Conservation (phyloP, 2,329 filamentous ascomycete genomes). For the Penicillium palitans region DNA sequence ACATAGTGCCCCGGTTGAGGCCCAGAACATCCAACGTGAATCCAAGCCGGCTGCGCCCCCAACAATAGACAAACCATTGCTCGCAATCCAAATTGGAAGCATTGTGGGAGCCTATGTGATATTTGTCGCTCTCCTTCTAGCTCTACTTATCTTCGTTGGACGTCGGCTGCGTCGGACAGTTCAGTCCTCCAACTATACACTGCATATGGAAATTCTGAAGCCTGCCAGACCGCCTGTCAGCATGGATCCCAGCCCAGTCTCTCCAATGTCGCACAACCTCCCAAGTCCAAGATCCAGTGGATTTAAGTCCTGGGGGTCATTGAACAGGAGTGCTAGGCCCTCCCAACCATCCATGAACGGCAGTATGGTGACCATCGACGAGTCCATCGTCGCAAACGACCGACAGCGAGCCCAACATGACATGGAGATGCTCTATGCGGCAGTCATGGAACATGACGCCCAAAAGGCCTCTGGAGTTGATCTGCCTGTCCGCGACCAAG, state of each 20-base stretch:
- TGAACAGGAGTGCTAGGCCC: conserved; percentile 28
- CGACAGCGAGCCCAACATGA: conserved; percentile 74
- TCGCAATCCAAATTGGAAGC: conserved; percentile 80
- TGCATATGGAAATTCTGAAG: conserved; percentile 61
- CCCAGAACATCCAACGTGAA: conserved; percentile 52
- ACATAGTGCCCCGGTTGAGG: conserved; percentile 12
- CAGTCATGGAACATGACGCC: conserved; percentile 85
- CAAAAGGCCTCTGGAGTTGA: conserved; percentile 40
- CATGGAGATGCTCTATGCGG: conserved; percentile 86
- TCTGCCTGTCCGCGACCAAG: conserved; percentile 18
- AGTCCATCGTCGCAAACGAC: conserved; percentile 72
- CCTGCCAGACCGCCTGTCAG: conserved; percentile 34
- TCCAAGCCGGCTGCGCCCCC: conserved; percentile 16
- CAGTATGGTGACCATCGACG: conserved; percentile 72
- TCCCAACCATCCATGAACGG: conserved; percentile 53
- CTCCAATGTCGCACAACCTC: conserved; percentile 31
- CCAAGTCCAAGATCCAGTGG: conserved; percentile 41
- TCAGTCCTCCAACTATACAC: conserved; percentile 52
- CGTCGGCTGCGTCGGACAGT: conserved; percentile 55
- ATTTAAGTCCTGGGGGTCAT: conserved; percentile 41
- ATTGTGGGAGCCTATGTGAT: conserved; percentile 82
- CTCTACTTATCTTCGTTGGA: conserved; percentile 63
- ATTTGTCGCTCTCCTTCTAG: conserved; percentile 71
- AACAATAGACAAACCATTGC: conserved; percentile 61
- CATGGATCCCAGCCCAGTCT: conserved; percentile 39